Evolutionary conservation across 2,329 filamentous ascomycete genomes (phyloP).

Genomic region (Diaporthe vexans): DNA sequence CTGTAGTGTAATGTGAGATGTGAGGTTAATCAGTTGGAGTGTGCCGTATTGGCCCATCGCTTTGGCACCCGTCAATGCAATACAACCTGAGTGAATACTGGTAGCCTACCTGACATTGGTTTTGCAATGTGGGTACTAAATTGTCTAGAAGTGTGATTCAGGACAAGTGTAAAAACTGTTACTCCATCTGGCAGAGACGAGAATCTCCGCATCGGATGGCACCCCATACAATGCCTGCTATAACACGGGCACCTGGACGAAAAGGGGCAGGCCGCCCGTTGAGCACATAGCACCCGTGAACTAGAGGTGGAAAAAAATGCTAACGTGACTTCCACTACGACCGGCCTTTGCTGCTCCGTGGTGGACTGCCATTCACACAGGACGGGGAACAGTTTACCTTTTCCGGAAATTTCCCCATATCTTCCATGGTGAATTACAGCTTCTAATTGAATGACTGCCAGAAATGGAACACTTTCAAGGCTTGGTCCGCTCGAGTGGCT

Average conservation of each 20-base stretch:
- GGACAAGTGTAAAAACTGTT: neutral
- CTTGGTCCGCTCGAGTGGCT: neutral
- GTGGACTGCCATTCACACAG: conserved; percentile 21
- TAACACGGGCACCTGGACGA: neutral
- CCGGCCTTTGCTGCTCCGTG: conserved; percentile 3
- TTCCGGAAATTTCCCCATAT: neutral
- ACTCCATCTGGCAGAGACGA: neutral
- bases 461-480: neutral
- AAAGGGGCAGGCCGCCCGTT: neutral
- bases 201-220: conserved; percentile 16
- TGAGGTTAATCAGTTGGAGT: too few species aligned
- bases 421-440: neutral
- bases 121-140: too few species aligned
- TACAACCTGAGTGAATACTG: neutral
- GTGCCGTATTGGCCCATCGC: too few species aligned
- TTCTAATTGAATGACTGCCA: neutral
- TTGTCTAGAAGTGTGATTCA: too few species aligned
- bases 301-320: conserved; percentile 25
- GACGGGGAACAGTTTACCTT: neutral
- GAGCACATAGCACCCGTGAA: neutral
- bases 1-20: too few species aligned
- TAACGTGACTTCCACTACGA: conserved; percentile 2
- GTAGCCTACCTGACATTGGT: too few species aligned
- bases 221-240: conserved; percentile 1
- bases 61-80: neutral